Conservation (phyloP, 169 alveolate genomes). For the Plasmodium sp. region DNA sequence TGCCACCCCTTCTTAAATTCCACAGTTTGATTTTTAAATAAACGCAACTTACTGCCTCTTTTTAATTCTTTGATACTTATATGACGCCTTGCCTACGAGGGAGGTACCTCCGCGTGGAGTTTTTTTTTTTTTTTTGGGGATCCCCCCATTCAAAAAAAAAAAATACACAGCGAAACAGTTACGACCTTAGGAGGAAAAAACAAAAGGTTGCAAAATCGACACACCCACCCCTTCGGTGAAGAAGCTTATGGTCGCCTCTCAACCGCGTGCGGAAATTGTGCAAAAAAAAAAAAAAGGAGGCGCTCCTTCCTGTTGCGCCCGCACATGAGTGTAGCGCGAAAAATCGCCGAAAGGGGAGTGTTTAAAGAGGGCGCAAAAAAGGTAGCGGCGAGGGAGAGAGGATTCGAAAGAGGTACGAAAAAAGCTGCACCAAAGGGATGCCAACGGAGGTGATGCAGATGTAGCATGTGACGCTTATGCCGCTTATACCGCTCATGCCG, state of each 20-base stretch:
- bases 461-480: too few species aligned
- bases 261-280: background rate
- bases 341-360: background rate
- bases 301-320: background rate
- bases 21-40: background rate
- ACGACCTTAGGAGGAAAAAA: background rate
- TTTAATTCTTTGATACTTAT: slow-evolving; percentile 1
- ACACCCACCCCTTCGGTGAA: background rate
- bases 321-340: background rate
- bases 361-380: background rate
- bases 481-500: too few species aligned
- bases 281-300: background rate
- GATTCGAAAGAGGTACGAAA: background rate
- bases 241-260: background rate
- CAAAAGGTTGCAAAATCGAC: background rate
- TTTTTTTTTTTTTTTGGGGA: too few species aligned
- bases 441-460: background rate
- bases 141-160: background rate
- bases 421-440: background rate
- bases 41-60: background rate
- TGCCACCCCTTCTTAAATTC: background rate
- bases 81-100: background rate
- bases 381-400: background rate
- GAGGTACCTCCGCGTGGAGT: background rate
- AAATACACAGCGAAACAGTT: background rate